These are phyloP conservation scores for Marasmius tenuissimus DNA, from an alignment of 1,284 basidiomycete genomes.

Conservation along the genomic window DNA sequence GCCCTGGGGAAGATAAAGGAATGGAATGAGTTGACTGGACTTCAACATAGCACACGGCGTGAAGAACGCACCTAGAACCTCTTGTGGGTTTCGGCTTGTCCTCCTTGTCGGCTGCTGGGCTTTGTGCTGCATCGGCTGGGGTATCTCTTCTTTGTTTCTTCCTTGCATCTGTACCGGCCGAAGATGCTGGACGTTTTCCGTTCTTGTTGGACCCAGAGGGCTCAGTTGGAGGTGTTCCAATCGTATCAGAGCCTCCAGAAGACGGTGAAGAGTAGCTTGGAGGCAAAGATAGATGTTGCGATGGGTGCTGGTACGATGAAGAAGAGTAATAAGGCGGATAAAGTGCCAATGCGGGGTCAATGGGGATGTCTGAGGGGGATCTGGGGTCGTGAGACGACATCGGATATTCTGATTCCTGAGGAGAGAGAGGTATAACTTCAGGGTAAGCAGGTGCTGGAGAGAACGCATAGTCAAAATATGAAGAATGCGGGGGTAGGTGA, in stretches of 20 bases:
- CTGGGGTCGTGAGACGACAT: constrained; percentile 37
- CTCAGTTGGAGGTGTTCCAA: constrained; percentile 70
- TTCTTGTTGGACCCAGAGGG: constrained; percentile 50
- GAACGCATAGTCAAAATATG: constrained; percentile 21
- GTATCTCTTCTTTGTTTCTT: constrained; percentile 68
- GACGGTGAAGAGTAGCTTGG: constrained; percentile 64
- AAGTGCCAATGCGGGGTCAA: constrained; percentile 65
- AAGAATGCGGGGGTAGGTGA: constrained; percentile 28
- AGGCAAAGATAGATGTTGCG: constrained; percentile 39
- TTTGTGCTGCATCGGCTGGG: constrained; percentile 44
- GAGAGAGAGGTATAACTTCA: constrained; percentile 21
- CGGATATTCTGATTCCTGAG: constrained; percentile 31
- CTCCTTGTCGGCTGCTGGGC: constrained; percentile 58
- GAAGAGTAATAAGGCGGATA: constrained; percentile 56
- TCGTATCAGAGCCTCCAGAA: constrained; percentile 71
- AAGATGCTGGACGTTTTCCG: constrained; percentile 66
- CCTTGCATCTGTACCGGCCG: constrained; percentile 39
- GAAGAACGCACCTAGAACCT: constrained; percentile 70
- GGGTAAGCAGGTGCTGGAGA: constrained; percentile 24
- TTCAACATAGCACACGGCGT: background rate
- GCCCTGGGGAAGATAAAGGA: constrained; percentile 51
- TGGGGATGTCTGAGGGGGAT: constrained; percentile 45
- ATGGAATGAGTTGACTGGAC: background rate
- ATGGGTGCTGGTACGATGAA: constrained; percentile 36
- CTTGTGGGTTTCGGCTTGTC: constrained; percentile 86